These are phyloP conservation scores for Macadamia integrifolia DNA, from an alignment of 164 flowering plant species.

Conservation along the genomic window DNA sequence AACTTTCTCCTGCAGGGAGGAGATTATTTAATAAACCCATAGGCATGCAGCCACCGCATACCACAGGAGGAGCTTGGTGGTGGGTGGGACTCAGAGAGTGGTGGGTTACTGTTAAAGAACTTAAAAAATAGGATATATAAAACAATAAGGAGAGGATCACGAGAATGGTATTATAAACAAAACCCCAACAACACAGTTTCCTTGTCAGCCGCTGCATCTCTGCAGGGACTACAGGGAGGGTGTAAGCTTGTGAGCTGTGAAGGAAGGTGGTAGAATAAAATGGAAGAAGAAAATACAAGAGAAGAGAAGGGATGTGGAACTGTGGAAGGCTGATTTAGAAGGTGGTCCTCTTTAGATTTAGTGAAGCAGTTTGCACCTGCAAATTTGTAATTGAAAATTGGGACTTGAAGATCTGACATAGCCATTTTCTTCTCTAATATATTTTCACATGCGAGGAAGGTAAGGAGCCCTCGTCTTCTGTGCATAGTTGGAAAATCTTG, in stretches of 20 bases:
- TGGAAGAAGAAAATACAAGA: conserved; percentile 5
- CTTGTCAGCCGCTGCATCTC: conserved; percentile 39
- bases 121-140: conserved; percentile 9
- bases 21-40: too few relatives aligned
- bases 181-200: conserved; percentile 27
- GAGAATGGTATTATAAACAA: conserved; percentile 31
- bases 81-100: too few relatives aligned
- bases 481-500: too few relatives aligned
- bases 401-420: conserved; percentile 35
- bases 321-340: conserved; percentile 19
- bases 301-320: conserved; percentile 5
- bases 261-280: conserved; percentile 10
- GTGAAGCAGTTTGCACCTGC: not conserved
- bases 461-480: too few relatives aligned
- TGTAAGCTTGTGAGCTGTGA: conserved; percentile 5
- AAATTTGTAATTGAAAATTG: conserved; percentile 18
- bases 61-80: too few relatives aligned
- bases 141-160: conserved; percentile 48
- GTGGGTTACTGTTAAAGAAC: too few relatives aligned
- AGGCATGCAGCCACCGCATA: not conserved
- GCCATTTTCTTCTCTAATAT: not conserved
- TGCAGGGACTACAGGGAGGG: conserved; percentile 3
- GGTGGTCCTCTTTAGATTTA: conserved; percentile 13
- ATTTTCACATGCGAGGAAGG: conserved; percentile 2
- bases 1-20: not conserved